Evolutionary conservation across 768 basidiomycete species (phyloP).

Genomic region (Lentinula boryana): DNA sequence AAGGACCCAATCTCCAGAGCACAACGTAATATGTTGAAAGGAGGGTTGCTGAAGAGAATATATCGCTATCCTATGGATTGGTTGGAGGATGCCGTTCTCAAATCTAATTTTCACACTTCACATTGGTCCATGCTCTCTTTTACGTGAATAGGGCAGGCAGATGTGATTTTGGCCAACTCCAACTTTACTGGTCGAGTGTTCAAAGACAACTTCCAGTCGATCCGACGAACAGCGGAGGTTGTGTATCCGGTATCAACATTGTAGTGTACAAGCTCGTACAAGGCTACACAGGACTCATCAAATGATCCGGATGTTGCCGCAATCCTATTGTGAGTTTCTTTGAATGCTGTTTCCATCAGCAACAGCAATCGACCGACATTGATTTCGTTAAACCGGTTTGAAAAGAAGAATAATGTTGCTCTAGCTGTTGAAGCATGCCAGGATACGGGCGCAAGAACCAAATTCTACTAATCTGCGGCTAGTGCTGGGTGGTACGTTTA

Average conservation of each 20-base stretch:
- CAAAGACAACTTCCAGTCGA: conserved; percentile 64
- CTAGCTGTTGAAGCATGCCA: conserved; percentile 77
- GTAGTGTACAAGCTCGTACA: conserved; percentile 69
- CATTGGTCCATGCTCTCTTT: not conserved
- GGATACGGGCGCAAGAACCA: conserved; percentile 29
- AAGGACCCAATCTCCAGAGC: conserved; percentile 41
- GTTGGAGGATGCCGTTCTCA: conserved; percentile 55
- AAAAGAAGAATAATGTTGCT: conserved; percentile 87
- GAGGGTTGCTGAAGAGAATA: conserved; percentile 57
- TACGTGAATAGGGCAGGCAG: conserved; percentile 64
- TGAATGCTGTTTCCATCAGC: not conserved
- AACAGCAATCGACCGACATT: conserved; percentile 65
- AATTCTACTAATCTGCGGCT: conserved; percentile 46
- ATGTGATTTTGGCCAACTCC: conserved; percentile 89
- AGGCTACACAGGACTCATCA: conserved; percentile 28
- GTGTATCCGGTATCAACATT: conserved; percentile 96
- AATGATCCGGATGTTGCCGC: conserved; percentile 45
- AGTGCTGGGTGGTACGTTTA: conserved; percentile 64
- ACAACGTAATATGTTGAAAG: conserved; percentile 21
- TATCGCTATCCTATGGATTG: conserved; percentile 90
- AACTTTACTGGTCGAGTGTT: conserved; percentile 84
- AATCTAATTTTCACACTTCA: not conserved
- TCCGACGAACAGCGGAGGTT: conserved; percentile 56
- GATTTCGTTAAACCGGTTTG: conserved; percentile 90
- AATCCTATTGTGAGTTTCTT: conserved; percentile 49